Evolutionary conservation across 2,329 filamentous ascomycete genomes (phyloP).

Genomic region (Xylaria sp.): DNA sequence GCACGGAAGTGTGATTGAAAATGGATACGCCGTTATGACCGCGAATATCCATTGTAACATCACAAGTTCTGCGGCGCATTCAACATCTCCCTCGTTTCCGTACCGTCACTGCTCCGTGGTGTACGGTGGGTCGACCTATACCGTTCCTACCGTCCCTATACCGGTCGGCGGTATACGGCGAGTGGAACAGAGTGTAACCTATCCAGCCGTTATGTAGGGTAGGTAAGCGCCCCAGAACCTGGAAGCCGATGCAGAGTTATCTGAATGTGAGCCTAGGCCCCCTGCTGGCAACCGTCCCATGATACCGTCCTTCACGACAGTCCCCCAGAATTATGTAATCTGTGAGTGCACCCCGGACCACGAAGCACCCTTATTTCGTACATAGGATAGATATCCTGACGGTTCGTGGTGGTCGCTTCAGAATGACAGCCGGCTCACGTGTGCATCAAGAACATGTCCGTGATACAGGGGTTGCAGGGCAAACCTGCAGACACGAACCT

Average conservation of each 20-base stretch:
- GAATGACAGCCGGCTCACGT: neutral
- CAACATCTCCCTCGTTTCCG: too few species aligned
- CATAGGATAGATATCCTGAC: neutral
- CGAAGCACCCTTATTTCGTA: neutral
- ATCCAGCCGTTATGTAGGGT: neutral
- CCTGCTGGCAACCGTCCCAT: neutral
- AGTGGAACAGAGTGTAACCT: neutral
- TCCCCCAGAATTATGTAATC: neutral
- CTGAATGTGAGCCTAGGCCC: neutral
- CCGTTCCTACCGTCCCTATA: too few species aligned
- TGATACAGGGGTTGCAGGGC: neutral
- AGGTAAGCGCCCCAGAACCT: neutral
- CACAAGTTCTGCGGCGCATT: too few species aligned
- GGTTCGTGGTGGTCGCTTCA: neutral
- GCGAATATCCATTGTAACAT: too few species aligned
- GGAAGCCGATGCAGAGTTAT: neutral
- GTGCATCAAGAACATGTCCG: neutral
- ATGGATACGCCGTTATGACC: too few species aligned
- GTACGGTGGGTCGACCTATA: too few species aligned
- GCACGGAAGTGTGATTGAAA: too few species aligned
- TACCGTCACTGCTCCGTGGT: too few species aligned
- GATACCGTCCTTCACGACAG: neutral
- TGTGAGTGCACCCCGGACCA: neutral
- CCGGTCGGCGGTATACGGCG: too few species aligned
- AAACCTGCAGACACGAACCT: neutral